These are phyloP conservation scores for Halenospora varia DNA, from an alignment of 495 filamentous ascomycete genomes.

Conservation along the genomic window DNA sequence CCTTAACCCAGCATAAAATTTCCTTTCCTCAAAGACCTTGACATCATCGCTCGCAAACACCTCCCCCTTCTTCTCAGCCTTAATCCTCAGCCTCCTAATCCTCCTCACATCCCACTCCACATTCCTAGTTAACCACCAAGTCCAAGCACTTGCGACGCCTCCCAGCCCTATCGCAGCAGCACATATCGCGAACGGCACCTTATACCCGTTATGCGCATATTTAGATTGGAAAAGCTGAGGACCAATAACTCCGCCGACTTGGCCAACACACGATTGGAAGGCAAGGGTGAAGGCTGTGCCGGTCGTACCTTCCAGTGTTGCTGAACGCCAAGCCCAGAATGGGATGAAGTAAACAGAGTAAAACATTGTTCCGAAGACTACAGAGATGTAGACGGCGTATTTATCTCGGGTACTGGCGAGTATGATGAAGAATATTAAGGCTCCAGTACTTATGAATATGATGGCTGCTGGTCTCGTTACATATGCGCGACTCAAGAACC, in stretches of 20 bases:
- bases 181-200: slow-evolving; percentile 29
- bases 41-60: slow-evolving; percentile 25
- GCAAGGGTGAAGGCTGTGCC: slow-evolving; percentile 32
- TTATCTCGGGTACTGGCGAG: slow-evolving; percentile 16
- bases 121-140: slow-evolving; percentile 32
- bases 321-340: slow-evolving; percentile 31
- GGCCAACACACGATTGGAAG: slow-evolving; percentile 29
- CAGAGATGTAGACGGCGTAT: slow-evolving; percentile 27
- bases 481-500: slow-evolving; percentile 18
- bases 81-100: slow-evolving; percentile 21
- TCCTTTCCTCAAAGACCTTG: slow-evolving; percentile 15
- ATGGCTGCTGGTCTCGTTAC: slow-evolving; percentile 19
- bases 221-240: slow-evolving; percentile 32
- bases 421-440: slow-evolving; percentile 28
- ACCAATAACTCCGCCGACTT: slow-evolving; percentile 31
- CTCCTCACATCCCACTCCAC: slow-evolving; percentile 30
- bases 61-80: slow-evolving; percentile 24
- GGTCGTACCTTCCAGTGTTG: slow-evolving; percentile 29
- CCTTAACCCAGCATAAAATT: slow-evolving; percentile 2
- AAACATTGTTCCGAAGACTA: slow-evolving; percentile 26
- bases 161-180: slow-evolving; percentile 21
- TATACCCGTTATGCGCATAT: slow-evolving; percentile 30
- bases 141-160: slow-evolving; percentile 26
- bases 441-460: slow-evolving; percentile 16
- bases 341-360: slow-evolving; percentile 28